Percentiles rank a stretch among this genome's conserved stretches.
Conservation (phyloP, 176 grass and related monocot species). For the Oryza glaberrima region DNA sequence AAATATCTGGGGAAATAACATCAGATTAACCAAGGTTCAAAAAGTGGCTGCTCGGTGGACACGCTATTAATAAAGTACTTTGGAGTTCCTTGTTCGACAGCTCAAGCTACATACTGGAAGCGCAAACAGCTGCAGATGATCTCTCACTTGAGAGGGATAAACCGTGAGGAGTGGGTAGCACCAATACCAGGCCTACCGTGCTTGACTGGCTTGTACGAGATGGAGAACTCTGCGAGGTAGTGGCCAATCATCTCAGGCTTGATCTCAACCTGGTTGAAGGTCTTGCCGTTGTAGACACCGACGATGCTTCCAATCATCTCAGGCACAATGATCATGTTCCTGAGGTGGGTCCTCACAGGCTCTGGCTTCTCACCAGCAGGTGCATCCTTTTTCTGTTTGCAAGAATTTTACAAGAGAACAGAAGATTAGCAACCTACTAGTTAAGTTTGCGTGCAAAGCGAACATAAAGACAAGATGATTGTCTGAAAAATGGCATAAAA, state of each 20-base stretch:
- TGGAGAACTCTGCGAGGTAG: slow-evolving; percentile 76
- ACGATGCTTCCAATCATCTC: slow-evolving; percentile 78
- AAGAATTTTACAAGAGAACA: neutral
- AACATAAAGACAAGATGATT: neutral
- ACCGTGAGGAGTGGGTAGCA: slow-evolving; percentile 79
- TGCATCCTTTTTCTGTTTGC: slow-evolving; percentile 63
- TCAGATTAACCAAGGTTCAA: neutral
- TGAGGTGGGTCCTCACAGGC: slow-evolving; percentile 71
- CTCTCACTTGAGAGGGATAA: slow-evolving; percentile 82
- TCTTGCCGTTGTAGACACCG: slow-evolving; percentile 67
- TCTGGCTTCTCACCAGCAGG: slow-evolving; percentile 73
- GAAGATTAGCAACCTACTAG: neutral
- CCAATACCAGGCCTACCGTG: slow-evolving; percentile 82
- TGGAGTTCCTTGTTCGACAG: neutral
- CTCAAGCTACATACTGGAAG: slow-evolving; percentile 29
- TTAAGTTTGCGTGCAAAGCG: neutral
- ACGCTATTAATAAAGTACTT: neutral
- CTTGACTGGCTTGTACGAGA: slow-evolving; percentile 87
- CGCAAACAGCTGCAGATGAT: slow-evolving; percentile 2
- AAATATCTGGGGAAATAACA: neutral
- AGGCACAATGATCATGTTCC: slow-evolving; percentile 81
- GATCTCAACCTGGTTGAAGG: slow-evolving; percentile 77
- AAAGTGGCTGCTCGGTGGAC: neutral
- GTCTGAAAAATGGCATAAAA: neutral
- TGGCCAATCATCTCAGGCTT: slow-evolving; percentile 87